These are phyloP conservation scores for Aspergillus versicolor DNA, from an alignment of 2,329 filamentous ascomycete species.

Conservation along the genomic window DNA sequence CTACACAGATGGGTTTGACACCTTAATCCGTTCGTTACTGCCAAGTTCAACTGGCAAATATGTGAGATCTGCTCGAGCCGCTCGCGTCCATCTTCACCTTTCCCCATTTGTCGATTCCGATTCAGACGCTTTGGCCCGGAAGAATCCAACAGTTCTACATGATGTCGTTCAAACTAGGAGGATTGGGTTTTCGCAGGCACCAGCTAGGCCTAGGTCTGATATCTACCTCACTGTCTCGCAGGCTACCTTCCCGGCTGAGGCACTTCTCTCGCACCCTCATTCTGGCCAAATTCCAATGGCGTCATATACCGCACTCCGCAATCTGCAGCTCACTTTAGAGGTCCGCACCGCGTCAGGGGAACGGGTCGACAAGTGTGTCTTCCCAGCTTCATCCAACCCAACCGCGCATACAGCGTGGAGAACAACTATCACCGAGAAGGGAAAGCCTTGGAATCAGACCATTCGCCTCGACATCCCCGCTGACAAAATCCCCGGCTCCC, in stretches of 20 bases:
- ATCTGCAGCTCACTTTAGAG: constrained; percentile 85
- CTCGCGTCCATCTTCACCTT: constrained; percentile 76
- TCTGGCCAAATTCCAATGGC: constrained; percentile 76
- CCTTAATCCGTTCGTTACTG: constrained; percentile 70
- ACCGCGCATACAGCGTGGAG: constrained; percentile 81
- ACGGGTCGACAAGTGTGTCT: constrained; percentile 84
- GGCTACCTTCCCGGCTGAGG: constrained; percentile 70
- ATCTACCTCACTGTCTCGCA: constrained; percentile 88
- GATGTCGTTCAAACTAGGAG: constrained; percentile 78
- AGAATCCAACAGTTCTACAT: constrained; percentile 83
- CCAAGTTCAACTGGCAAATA: constrained; percentile 72
- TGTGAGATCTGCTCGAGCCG: constrained; percentile 69
- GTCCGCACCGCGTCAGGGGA: constrained; percentile 77
- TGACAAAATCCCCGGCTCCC: constrained; percentile 75
- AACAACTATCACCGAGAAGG: constrained; percentile 75
- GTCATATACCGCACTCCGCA: constrained; percentile 63
- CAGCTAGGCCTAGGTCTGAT: constrained; percentile 83
- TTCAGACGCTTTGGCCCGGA: constrained; percentile 75
- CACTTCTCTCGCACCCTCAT: constrained; percentile 66
- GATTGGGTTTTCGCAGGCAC: constrained; percentile 91
- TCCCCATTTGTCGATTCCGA: constrained; percentile 76
- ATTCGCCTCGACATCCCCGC: constrained; percentile 76
- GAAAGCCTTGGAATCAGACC: constrained; percentile 84
- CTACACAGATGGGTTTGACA: constrained; percentile 67
- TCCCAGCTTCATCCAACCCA: constrained; percentile 72